Percentiles rank a stretch among this genome's conserved stretches.
These are phyloP conservation scores for Viola odorata DNA, from an alignment of 345 rosid genomes.

Conservation along the genomic window DNA sequence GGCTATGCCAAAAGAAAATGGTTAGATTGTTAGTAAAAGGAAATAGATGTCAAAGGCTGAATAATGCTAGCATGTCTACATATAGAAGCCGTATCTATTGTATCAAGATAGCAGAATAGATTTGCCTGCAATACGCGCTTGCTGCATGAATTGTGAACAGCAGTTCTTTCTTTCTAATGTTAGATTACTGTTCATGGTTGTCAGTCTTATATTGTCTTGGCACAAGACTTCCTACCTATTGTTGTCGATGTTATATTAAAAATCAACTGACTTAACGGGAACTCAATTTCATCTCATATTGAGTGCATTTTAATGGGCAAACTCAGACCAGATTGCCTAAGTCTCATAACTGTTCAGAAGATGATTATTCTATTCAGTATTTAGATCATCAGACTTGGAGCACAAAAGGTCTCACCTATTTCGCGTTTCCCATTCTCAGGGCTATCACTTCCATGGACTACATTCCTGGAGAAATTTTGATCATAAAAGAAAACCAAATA, in stretches of 20 bases:
- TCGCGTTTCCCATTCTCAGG: slow-evolving; percentile 94
- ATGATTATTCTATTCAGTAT: not conserved
- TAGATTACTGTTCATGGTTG: not conserved
- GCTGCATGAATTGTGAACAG: too few relatives aligned
- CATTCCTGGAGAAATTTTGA: slow-evolving; percentile 55
- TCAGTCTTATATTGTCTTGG: too few relatives aligned
- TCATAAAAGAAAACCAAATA: not conserved
- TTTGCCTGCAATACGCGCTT: too few relatives aligned
- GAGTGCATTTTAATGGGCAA: not conserved
- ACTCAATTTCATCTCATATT: not conserved
- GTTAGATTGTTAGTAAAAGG: too few relatives aligned
- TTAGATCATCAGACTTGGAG: not conserved
- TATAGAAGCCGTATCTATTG: too few relatives aligned
- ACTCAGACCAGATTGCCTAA: not conserved
- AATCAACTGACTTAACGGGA: not conserved
- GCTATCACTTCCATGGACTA: slow-evolving; percentile 95
- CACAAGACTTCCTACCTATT: not conserved
- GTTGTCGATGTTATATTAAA: not conserved
- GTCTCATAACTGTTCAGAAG: not conserved
- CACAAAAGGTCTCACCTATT: slow-evolving; percentile 46
- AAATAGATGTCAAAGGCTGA: too few relatives aligned
- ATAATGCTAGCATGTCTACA: too few relatives aligned
- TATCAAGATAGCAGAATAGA: not conserved
- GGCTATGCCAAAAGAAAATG: slow-evolving; percentile 26
- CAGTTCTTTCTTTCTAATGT: too few relatives aligned